Evolutionary conservation across 345 rosid species (phyloP), one percentile per base, ranked within the genome.

Genomic region (Sisymbrium altissimum): DNA sequence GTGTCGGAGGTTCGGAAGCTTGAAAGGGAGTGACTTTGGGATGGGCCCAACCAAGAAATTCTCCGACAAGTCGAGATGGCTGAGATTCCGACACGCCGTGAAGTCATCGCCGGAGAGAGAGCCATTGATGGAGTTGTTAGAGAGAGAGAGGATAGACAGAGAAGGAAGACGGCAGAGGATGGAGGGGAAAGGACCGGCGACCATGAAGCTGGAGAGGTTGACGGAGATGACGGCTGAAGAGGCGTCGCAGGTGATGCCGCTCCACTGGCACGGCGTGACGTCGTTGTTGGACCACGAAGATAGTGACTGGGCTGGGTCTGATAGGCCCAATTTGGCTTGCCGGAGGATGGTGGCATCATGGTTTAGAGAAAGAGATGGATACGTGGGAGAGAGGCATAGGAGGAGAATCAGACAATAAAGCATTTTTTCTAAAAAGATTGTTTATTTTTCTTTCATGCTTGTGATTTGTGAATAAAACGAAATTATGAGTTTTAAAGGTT

Each of bases 281-380:
- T 87, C 93, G 9, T 86, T 81, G 56, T 57, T 29, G 81, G 83
- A 78, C 99, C 98, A 95, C 0, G 92, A 82, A 43, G 89, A 72
- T 49, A 92, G 92, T 11, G 83, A 43, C 30, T 60, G 45, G 66
- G 70, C 29, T 2, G 88, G 96, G 82, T 89, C 95, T 55, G 84
- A 82, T 68, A 95, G 83, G 41, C 83, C 80, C 59, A 72, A 70
- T 61, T 83, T 88, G 30, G 84, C 90, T 64, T 78, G 84, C 63
- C 81, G 91, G 64, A 95, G 93, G 60, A 75, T 87, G 66, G 84
- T 86, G 32, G 97, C 97, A 49, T 91, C 97, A 59, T 88, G 84
- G 87, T 80, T 89, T 0, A 86, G 87, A 3, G 88, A 81, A 54
- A 40, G 65, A 29, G 76, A 25, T 13, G 6, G 18, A 8, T 40